Base-by-base conservation (phyloP, 2,329 filamentous ascomycete genomes). In the Knoxdaviesia capensis region DNA sequence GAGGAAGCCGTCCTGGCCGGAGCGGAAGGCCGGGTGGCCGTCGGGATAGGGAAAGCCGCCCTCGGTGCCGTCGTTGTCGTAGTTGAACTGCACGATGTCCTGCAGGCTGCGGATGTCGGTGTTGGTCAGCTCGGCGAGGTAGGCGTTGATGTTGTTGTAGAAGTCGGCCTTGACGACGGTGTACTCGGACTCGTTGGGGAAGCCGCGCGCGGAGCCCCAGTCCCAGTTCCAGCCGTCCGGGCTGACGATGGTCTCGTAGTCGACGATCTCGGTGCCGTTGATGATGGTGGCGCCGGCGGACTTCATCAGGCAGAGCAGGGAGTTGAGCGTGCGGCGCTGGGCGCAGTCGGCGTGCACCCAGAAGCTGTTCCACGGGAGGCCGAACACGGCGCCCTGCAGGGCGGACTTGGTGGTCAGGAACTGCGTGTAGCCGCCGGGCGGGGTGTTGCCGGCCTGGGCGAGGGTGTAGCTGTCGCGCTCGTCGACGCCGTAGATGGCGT, bases 201-300 rank as follows among this genome's bases (percentile, higher is more conserved):
- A 74, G 3, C 76, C 75, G 4, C 76, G 68, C 1, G 62, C 66
- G 5, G 49, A 64, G 9, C 78, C 77, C 47, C 73, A 79, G 50
- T 80, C 77, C 69, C 80, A 86, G 55, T 85, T 64, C 79, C 79
- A 86, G n/a, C 77, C 76, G 40, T 69, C 54, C 0, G 73, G 76
- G 32, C 68, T 70, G 8, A 85, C 67, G 29, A 82, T 70, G 0
- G 59, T 69, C 51, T 75, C 56, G 50, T 73, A 69, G 52, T 73
- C 62, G 28, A 73, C 71, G 2, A 86, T 64, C 52, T 86, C 80
- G 0, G 77, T 82, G 30, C 67, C 66, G 51, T 84, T 81, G 51
- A 84, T 61, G 36, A 86, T 64, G 1, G 66, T 77, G 0, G 77
- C 80, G 1, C 81, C 80, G 1, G 74, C 72, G 0, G 55, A 54